Evolutionary conservation across 192 early-diverging fungal genomes (phyloP).

Genomic region (Linnemannia zychae): DNA sequence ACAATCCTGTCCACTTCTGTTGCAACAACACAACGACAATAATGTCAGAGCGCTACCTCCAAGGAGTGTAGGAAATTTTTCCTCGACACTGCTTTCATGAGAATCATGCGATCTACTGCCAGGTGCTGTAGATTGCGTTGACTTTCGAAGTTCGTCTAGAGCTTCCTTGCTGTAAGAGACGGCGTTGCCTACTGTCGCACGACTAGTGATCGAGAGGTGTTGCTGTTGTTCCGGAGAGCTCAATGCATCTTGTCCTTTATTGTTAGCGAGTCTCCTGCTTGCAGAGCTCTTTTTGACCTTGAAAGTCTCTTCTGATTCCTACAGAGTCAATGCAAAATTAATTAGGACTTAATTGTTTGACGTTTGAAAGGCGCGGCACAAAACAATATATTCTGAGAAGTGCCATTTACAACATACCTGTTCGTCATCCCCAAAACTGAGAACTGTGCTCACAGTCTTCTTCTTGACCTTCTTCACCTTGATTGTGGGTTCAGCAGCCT

Average conservation of each 20-base stretch:
- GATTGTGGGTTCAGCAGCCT: not conserved
- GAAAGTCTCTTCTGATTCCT: slow-evolving; percentile 57
- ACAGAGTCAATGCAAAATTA: not conserved
- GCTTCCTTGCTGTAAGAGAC: slow-evolving; percentile 55
- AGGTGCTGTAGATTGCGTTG: slow-evolving; percentile 51
- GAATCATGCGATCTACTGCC: slow-evolving; percentile 20
- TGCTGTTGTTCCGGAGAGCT: slow-evolving; percentile 10
- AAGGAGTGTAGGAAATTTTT: slow-evolving; percentile 60
- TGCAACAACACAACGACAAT: not conserved
- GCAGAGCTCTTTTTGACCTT: slow-evolving; percentile 64
- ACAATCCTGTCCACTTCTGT: not conserved
- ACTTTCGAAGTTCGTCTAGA: slow-evolving; percentile 49
- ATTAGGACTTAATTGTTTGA: not conserved
- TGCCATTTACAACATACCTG: slow-evolving; percentile 3
- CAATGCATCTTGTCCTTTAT: slow-evolving; percentile 34
- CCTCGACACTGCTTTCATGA: slow-evolving; percentile 48
- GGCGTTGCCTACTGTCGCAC: slow-evolving; percentile 40
- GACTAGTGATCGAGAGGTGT: slow-evolving; percentile 17
- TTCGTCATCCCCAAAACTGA: slow-evolving; percentile 53
- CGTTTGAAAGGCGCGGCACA: not conserved
- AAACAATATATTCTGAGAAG: not conserved
- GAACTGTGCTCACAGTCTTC: slow-evolving; percentile 19
- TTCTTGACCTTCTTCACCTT: slow-evolving; percentile 52
- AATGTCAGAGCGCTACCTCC: slow-evolving; percentile 33
- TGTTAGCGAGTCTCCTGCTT: slow-evolving; percentile 39